phyloP scores from a whole-genome alignment of 176 grass and related monocot genomes.

The Ananas comosus region DNA sequence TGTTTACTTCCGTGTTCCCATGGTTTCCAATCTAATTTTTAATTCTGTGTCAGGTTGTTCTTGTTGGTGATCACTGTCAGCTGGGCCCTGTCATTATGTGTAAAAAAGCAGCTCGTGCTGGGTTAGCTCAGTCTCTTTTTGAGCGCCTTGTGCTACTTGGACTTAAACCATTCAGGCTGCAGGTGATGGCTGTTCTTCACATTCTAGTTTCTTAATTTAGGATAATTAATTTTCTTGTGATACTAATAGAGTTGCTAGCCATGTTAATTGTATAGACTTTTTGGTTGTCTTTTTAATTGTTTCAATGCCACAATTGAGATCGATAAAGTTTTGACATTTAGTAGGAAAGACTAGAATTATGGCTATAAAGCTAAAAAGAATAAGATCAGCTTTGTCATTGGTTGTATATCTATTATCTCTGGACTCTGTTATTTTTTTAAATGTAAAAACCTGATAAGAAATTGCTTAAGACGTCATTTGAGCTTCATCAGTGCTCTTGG shows the following conservation, averaged over 20 bases:
- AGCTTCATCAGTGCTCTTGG: too few species aligned
- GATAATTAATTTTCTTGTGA: not conserved
- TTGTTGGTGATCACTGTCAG: conserved; percentile 99
- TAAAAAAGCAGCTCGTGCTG: conserved; percentile 97
- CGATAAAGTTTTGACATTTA: too few species aligned
- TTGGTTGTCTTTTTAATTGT: too few species aligned
- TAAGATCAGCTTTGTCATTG: too few species aligned
- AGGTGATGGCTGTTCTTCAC: conserved; percentile 33
- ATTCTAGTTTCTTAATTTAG: not conserved
- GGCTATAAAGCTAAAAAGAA: too few species aligned
- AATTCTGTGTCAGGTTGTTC: conserved; percentile 58
- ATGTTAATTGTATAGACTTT: too few species aligned
- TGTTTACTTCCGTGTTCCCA: conserved; percentile 7
- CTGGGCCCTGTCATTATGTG: conserved; percentile 98
- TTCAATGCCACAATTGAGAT: too few species aligned
- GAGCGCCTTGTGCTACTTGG: conserved; percentile 96
- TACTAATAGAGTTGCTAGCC: not conserved
- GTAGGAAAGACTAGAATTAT: too few species aligned
- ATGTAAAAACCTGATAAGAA: too few species aligned
- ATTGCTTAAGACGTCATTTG: too few species aligned
- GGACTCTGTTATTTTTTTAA: not conserved
- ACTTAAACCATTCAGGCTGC: conserved; percentile 94
- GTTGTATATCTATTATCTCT: not conserved
- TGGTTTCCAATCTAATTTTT: conserved; percentile 14
- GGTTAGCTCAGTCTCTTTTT: conserved; percentile 90